These are phyloP conservation scores for Bassia scoparia DNA, from an alignment of 148 eudicot species.

Conservation along the genomic window DNA sequence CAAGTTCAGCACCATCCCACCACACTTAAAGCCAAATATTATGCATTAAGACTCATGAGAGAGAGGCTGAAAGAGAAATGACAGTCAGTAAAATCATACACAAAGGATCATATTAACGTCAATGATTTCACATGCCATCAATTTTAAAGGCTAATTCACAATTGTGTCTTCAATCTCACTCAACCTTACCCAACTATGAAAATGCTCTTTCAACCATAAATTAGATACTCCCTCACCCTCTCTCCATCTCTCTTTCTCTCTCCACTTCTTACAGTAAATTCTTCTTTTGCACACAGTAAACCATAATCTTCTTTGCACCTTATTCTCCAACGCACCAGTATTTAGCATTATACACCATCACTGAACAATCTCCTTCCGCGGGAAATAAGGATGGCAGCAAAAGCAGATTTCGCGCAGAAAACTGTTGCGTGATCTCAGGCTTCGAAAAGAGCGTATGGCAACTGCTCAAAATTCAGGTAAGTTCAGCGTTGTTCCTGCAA, in stretches of 20 bases:
- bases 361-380: background rate
- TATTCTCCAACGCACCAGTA: background rate
- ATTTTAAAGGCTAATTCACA: conserved; percentile 5
- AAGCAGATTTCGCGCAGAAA: conserved; percentile 88
- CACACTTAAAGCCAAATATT: background rate
- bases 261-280: no score
- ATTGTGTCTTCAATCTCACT: conserved; percentile 28
- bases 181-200: conserved; percentile 65
- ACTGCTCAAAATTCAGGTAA: conserved; percentile 43
- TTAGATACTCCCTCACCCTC: conserved; percentile 3
- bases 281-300: background rate
- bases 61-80: conserved; percentile 11
- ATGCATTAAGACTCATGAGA: background rate
- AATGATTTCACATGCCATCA: conserved; percentile 19
- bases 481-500: conserved; percentile 37
- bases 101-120: conserved; percentile 33
- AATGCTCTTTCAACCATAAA: conserved; percentile 53
- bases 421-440: conserved; percentile 69
- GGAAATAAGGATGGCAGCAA: conserved; percentile 43
- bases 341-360: background rate
- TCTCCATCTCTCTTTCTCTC: conserved; percentile 1
- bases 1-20: conserved; percentile 17
- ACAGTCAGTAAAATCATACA: conserved; percentile 11
- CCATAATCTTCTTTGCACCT: conserved; percentile 2
- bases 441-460: conserved; percentile 67